Percentiles rank a stretch among this genome's conserved stretches.
Conservation (phyloP, 768 basidiomycete species). For the Rhizopogon vinicolor region DNA sequence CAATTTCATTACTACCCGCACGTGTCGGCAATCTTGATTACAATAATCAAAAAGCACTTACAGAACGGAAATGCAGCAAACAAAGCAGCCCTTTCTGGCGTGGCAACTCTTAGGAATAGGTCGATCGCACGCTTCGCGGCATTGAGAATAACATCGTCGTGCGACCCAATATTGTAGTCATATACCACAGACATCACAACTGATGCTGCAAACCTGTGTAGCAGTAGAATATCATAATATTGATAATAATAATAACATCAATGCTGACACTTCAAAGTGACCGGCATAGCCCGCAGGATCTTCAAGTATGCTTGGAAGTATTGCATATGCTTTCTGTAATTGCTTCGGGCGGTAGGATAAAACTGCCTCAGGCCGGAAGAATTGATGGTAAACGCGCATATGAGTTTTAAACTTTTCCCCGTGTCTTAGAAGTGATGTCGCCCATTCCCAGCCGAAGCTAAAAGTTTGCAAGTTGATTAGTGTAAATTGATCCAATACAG, state of each 20-base stretch:
- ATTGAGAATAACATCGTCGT: not conserved
- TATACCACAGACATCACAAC: constrained; percentile 12
- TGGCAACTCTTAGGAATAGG: not conserved
- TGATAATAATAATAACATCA: not conserved
- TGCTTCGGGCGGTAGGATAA: not conserved
- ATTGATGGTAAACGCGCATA: not conserved
- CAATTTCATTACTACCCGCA: constrained; percentile 9
- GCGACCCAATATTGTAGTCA: not conserved
- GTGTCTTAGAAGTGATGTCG: constrained; percentile 1
- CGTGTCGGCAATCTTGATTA: no score
- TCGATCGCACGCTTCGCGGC: not conserved
- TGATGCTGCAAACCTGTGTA: constrained; percentile 10
- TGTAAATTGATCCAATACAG: no score
- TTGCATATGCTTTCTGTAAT: not conserved
- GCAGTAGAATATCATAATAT: not conserved
- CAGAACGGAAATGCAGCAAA: not conserved
- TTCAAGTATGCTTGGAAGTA: not conserved
- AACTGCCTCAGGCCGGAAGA: not conserved
- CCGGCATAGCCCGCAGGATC: not conserved
- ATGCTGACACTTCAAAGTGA: constrained; percentile 15
- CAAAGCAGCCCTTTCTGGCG: not conserved
- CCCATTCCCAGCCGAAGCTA: constrained; percentile 18
- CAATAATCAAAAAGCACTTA: not conserved
- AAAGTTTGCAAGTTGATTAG: no score
- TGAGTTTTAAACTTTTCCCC: not conserved